Conservation (phyloP, 2,329 filamentous ascomycete species). For the Neonectria coccinea region DNA sequence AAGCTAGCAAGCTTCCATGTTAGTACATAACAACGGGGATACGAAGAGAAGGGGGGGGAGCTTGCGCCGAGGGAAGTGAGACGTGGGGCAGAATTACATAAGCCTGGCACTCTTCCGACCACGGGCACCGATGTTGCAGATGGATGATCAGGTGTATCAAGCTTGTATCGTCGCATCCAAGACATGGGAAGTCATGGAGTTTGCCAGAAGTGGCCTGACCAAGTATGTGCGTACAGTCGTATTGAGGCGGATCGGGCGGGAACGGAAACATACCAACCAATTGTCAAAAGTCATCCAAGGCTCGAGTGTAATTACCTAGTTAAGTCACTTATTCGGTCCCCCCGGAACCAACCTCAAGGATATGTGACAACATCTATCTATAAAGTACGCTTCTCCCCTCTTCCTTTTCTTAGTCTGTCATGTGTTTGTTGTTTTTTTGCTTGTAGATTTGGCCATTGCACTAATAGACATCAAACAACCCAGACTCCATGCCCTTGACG, state of each 20-base stretch:
- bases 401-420: neutral
- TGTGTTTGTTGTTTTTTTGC: slow-evolving; percentile 1
- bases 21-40: neutral
- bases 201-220: neutral
- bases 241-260: neutral
- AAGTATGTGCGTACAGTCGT: neutral
- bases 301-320: neutral
- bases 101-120: neutral
- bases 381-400: neutral
- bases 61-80: neutral
- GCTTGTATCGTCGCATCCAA: neutral
- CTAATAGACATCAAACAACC: slow-evolving; percentile 34
- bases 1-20: slow-evolving; percentile 1
- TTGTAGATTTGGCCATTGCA: slow-evolving; percentile 20
- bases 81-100: slow-evolving; percentile 16
- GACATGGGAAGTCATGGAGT: neutral
- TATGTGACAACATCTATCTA: slow-evolving; percentile 3
- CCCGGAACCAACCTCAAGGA: neutral
- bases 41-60: neutral
- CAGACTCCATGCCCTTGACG: slow-evolving; percentile 40
- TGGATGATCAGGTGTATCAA: neutral
- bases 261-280: neutral
- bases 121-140: slow-evolving; percentile 10
- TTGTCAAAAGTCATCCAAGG: slow-evolving; percentile 2
- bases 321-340: neutral